These are phyloP conservation scores for Sphagnum magellanicum DNA, from an alignment of 228 moss, liverwort and hornwort species.

Conservation along the genomic window DNA sequence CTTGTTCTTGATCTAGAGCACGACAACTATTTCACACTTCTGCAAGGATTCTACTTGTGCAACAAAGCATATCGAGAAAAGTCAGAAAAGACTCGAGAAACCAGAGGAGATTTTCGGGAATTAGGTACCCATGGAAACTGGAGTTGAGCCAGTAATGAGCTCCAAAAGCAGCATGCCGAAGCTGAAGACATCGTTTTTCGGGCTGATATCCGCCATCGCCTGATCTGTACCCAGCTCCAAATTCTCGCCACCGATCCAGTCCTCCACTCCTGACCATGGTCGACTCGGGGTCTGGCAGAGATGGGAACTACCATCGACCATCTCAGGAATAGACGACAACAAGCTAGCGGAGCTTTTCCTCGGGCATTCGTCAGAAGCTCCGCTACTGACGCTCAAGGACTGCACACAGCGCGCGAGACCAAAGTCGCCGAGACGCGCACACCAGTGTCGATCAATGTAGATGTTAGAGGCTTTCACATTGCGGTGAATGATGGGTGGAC, in stretches of 20 bases:
- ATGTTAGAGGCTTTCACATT: conserved; percentile 51
- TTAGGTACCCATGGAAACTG: no score
- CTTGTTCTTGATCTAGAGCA: conserved; percentile 1
- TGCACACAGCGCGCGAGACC: conserved; percentile 26
- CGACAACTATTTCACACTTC: no score
- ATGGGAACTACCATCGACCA: no score
- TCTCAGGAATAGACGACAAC: not conserved
- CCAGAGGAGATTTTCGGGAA: no score
- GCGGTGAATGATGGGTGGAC: conserved; percentile 50
- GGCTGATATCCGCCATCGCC: conserved; percentile 28
- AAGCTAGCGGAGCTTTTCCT: conserved; percentile 40
- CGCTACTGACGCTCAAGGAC: conserved; percentile 33
- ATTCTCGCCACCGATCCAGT: no score
- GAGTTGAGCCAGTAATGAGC: conserved; percentile 18
- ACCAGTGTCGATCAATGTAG: conserved; percentile 38
- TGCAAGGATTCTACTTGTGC: no score
- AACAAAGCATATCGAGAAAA: no score
- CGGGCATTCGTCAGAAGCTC: conserved; percentile 34
- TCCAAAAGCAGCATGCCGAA: conserved; percentile 53
- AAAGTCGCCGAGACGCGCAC: conserved; percentile 53
- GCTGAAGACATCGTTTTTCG: conserved; percentile 56
- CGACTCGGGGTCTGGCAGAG: no score
- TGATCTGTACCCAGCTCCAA: no score
- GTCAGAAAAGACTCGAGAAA: no score
- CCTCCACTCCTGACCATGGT: no score